Evolutionary conservation across 78 protist species (phyloP), one percentile per base, ranked within the genome.

Genomic region (Speleostelium caveatum): DNA sequence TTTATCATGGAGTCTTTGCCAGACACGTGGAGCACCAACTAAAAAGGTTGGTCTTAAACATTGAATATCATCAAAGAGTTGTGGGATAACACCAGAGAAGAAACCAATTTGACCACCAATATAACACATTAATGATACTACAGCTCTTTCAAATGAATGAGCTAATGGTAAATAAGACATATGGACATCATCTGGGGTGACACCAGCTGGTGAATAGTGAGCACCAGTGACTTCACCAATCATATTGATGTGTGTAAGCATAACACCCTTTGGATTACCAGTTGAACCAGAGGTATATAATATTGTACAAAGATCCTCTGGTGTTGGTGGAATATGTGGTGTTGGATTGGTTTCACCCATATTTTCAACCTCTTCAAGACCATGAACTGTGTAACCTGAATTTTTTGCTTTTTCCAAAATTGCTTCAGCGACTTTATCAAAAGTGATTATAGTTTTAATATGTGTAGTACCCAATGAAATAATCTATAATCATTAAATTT

Each of bases 231-330:
- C 86, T 36, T 73, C 88, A 32, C 74, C 56, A 6, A 93, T 72
- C 77, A 72, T 65, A 21, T 86, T 75, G 3, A 53, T 66, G 56
- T 86, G 87, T 0, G 93, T 62, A 19, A 76, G 42, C 49, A 93
- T 83, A 14, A 85, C 90, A 72, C 87, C 90, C 75, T 98, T 98
- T 65, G 99, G 99, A 19, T 53, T 26, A 33, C 99, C 99, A 6
- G 98, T 98, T 36, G 99, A 94, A 49, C 99, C 99, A 1, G 97
- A 93, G 1, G 99, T 98, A 95, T 97, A 98, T 73, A 94, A 76
- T 65, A 97, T 36, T 14, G 92, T 76, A 55, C 86, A 88, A 16
- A 86, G 5, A 77, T 95, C 96, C 1, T 78, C 83, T 33, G 96
- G 94, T 21, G 12, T 26, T 12, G 96, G 75, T 7, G 78, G 75